Conservation (phyloP, 441 rosid species). For the Gossypium lobatum region DNA sequence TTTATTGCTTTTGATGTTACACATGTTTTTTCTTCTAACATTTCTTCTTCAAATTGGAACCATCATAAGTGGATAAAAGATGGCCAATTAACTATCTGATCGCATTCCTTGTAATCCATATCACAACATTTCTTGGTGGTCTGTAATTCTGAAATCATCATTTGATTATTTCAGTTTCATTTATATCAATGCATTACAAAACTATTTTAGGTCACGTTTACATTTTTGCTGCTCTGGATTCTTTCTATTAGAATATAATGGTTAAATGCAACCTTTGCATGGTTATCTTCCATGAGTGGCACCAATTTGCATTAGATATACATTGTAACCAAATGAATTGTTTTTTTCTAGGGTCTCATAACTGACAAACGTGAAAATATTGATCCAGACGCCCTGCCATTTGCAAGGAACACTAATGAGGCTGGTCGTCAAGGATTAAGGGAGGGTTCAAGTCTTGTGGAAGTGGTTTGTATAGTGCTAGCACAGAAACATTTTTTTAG, state of each 20-base stretch:
- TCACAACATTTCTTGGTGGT: not conserved
- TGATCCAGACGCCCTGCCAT: slow-evolving; percentile 81
- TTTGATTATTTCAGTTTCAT: not conserved
- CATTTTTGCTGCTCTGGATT: not conserved
- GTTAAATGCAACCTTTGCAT: not conserved
- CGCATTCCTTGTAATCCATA: not conserved
- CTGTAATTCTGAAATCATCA: not conserved
- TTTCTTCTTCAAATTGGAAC: not conserved
- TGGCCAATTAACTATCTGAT: not conserved
- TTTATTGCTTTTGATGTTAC: not conserved
- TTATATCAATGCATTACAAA: slow-evolving; percentile 8
- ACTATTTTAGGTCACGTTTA: slow-evolving; percentile 1
- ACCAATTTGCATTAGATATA: not conserved
- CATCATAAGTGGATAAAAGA: not conserved
- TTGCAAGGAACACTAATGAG: slow-evolving; percentile 81
- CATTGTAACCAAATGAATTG: slow-evolving; percentile 14
- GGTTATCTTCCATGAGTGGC: not conserved
- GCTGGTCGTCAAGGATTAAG: slow-evolving; percentile 79
- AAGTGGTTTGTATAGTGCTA: slow-evolving; percentile 71
- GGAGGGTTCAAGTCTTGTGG: slow-evolving; percentile 88
- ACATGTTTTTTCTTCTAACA: not conserved
- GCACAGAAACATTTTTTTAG: not conserved
- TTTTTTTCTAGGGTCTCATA: slow-evolving; percentile 67
- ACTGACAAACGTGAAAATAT: slow-evolving; percentile 74
- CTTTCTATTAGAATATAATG: slow-evolving; percentile 10